Evolutionary conservation across 78 protist species (phyloP).

Genomic region (Guillardia theta): DNA sequence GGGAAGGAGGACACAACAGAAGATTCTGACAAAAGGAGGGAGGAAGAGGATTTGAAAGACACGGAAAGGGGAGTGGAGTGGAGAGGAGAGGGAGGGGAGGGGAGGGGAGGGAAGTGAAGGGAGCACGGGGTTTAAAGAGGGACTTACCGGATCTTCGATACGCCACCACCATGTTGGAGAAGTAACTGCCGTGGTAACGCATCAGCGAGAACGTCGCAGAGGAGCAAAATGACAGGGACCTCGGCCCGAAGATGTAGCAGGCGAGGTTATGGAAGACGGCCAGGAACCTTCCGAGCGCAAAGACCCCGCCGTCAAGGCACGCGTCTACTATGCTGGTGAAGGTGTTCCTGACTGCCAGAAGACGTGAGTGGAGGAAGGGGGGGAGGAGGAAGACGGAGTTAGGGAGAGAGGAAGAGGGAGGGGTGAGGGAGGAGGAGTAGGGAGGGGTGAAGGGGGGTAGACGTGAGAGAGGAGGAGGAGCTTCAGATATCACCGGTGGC

Average conservation of each 20-base stretch:
- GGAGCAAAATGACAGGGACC: too few relatives aligned
- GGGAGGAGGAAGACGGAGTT: background rate
- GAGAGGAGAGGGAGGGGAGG: background rate
- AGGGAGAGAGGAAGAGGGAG: background rate
- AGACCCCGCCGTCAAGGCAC: background rate
- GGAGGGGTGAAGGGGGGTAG: background rate
- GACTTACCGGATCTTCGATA: too few relatives aligned
- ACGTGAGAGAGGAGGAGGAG: background rate
- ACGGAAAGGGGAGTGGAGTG: background rate
- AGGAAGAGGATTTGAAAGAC: background rate
- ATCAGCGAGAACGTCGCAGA: too few relatives aligned
- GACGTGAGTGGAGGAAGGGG: background rate
- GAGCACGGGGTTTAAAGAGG: background rate
- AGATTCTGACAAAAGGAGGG: too few relatives aligned
- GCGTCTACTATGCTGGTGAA: too few relatives aligned
- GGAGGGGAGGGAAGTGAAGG: background rate
- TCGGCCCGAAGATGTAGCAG: too few relatives aligned
- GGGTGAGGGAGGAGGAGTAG: background rate
- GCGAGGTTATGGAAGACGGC: background rate
- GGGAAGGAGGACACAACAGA: too few relatives aligned
- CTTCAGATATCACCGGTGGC: background rate
- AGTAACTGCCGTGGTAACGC: too few relatives aligned
- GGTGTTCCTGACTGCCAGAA: too few relatives aligned
- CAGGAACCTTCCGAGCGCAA: background rate
- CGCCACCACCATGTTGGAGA: too few relatives aligned